These are phyloP conservation scores for Dendrothele bispora DNA, from an alignment of 768 basidiomycete genomes.

Conservation along the genomic window DNA sequence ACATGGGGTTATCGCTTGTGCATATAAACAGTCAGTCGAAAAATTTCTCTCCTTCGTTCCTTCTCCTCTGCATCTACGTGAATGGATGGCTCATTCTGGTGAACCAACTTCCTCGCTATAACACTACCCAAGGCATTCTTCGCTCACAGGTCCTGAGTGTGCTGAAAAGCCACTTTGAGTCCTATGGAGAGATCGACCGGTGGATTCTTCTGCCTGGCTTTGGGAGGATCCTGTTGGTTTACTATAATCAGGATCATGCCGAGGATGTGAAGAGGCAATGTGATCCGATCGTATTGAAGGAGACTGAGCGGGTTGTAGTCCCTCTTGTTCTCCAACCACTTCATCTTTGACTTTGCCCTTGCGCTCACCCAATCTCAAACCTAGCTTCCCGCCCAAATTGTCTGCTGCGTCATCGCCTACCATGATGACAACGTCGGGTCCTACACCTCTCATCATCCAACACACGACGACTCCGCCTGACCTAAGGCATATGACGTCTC, in stretches of 20 bases:
- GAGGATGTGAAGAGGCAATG: slow-evolving; percentile 65
- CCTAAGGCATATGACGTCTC: not conserved
- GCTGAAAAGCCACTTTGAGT: slow-evolving; percentile 68
- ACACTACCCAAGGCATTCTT: slow-evolving; percentile 82
- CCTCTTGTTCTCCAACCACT: not conserved
- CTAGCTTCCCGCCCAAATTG: not conserved
- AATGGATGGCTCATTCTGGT: too few species aligned
- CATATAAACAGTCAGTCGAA: too few species aligned
- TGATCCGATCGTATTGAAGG: slow-evolving; percentile 63
- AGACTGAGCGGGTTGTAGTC: too few species aligned
- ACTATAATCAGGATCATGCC: slow-evolving; percentile 58
- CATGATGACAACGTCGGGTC: not conserved
- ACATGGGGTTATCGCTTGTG: too few species aligned
- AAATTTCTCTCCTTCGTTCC: too few species aligned
- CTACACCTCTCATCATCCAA: not conserved
- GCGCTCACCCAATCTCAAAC: not conserved
- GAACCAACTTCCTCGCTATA: slow-evolving; percentile 85
- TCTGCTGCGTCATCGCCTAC: not conserved
- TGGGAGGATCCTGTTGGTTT: slow-evolving; percentile 82
- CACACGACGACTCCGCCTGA: not conserved
- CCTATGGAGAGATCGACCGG: slow-evolving; percentile 80
- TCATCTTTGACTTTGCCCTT: not conserved
- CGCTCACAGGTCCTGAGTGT: slow-evolving; percentile 61
- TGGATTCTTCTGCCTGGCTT: slow-evolving; percentile 90
- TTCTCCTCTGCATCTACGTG: too few species aligned